Evolutionary conservation across 1,284 basidiomycete species (phyloP).

Genomic region (Pseudozyma thailandica): DNA sequence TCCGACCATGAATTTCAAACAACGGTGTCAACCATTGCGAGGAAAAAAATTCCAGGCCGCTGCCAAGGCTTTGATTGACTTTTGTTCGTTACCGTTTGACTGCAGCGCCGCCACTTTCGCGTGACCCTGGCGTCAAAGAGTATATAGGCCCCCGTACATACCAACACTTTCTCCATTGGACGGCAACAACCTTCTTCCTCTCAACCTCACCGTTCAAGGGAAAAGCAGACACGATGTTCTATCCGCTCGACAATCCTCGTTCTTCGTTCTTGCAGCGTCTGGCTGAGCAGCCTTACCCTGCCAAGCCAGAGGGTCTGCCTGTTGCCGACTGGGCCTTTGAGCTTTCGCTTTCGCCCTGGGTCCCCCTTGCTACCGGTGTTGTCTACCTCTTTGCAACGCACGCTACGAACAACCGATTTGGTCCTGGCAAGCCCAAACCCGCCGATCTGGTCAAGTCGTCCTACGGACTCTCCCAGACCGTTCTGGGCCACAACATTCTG

Average conservation of each 20-base stretch:
- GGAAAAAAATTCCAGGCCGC: no score
- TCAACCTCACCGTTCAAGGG: neutral
- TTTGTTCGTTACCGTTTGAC: no score
- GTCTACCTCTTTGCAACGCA: constrained; percentile 53
- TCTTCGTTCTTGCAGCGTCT: constrained; percentile 38
- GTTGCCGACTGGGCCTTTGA: constrained; percentile 43
- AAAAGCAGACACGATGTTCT: constrained; percentile 17
- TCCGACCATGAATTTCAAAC: no score
- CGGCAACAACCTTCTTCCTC: neutral
- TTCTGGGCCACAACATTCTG: constrained; percentile 65
- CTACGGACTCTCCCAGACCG: constrained; percentile 42
- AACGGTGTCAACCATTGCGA: no score
- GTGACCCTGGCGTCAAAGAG: no score
- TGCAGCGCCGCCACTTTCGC: no score
- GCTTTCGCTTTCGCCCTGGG: constrained; percentile 47
- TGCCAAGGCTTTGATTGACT: no score
- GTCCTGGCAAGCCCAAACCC: constrained; percentile 47
- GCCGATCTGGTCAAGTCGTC: constrained; percentile 50
- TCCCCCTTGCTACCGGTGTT: constrained; percentile 30
- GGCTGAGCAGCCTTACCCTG: constrained; percentile 43
- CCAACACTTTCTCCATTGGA: neutral
- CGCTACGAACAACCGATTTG: constrained; percentile 44
- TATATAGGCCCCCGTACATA: no score
- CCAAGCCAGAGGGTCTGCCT: constrained; percentile 48
- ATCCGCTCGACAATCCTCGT: constrained; percentile 46